These are phyloP conservation scores for Globisporangium recalcitrans DNA, from an alignment of 352 stramenopile genomes.

Conservation along the genomic window DNA sequence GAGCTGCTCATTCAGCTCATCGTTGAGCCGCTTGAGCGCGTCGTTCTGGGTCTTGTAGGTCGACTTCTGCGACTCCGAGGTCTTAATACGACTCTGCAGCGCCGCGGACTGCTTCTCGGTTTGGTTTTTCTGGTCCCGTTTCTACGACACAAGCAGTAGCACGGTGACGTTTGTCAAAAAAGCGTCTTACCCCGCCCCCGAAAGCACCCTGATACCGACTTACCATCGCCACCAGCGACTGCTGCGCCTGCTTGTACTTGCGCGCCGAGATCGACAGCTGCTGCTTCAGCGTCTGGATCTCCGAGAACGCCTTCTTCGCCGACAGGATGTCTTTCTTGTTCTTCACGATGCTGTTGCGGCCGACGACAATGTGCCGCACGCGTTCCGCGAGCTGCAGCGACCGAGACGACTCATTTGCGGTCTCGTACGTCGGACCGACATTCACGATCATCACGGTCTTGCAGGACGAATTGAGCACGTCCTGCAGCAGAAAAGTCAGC, in stretches of 20 bases:
- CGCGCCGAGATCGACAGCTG: conserved; percentile 86
- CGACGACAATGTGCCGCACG: conserved; percentile 75
- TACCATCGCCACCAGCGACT: conserved; percentile 88
- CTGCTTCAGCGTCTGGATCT: conserved; percentile 92
- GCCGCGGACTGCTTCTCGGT: conserved; percentile 84
- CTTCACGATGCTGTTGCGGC: conserved; percentile 74
- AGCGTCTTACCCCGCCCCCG: conserved; percentile 5
- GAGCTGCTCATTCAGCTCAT: conserved; percentile 61
- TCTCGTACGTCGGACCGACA: conserved; percentile 78
- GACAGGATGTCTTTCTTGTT: conserved; percentile 86
- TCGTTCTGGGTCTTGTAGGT: conserved; percentile 61
- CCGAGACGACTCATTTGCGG: conserved; percentile 79
- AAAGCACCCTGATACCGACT: conserved; percentile 31
- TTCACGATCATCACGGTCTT: conserved; percentile 96
- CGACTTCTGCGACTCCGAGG: conserved; percentile 64
- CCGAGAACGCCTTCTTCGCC: conserved; percentile 91
- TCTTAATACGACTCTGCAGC: conserved; percentile 76
- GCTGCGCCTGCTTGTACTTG: conserved; percentile 86
- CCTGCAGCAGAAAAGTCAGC: conserved; percentile 95
- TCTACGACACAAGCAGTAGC: conserved; percentile 43
- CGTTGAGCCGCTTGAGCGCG: conserved; percentile 58
- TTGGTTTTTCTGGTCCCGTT: conserved; percentile 90
- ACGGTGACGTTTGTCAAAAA: conserved; percentile 18
- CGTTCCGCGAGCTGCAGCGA: conserved; percentile 86
- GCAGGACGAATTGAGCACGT: conserved; percentile 85